A percentile compares a stretch with the other conserved stretches of the same genome.
These are phyloP conservation scores for Hanseniaspora singularis DNA, from an alignment of 805 yeast genomes.

Conservation along the genomic window DNA sequence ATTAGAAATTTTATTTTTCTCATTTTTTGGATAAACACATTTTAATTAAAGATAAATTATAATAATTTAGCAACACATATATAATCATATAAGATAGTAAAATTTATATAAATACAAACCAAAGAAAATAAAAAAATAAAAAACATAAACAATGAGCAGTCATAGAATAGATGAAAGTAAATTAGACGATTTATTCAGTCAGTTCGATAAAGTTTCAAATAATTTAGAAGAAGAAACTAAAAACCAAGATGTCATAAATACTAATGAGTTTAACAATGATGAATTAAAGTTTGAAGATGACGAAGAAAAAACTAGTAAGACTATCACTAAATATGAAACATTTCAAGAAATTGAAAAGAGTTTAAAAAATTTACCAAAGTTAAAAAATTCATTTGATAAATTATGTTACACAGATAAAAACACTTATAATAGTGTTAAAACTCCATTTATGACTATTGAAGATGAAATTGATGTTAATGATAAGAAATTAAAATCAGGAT, in stretches of 20 bases:
- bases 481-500: constrained; percentile 14
- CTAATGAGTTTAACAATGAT: constrained; percentile 17
- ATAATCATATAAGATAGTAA: too few species aligned
- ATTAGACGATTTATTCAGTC: constrained; percentile 14
- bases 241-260: constrained; percentile 16
- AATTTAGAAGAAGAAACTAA: neutral
- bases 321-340: constrained; percentile 17
- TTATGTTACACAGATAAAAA: constrained; percentile 18
- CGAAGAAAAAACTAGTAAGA: neutral
- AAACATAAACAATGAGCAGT: neutral
- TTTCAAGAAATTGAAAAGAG: constrained; percentile 25
- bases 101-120: too few species aligned
- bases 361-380: constrained; percentile 24
- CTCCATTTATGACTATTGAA: constrained; percentile 16
- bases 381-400: constrained; percentile 25
- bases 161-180: constrained; percentile 6
- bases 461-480: constrained; percentile 5
- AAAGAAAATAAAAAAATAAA: too few species aligned
- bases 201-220: neutral
- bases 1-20: too few species aligned
- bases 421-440: constrained; percentile 16
- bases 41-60: too few species aligned
- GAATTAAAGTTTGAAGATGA: constrained; percentile 18
- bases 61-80: too few species aligned
- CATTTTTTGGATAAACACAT: too few species aligned